phyloP scores from a whole-genome alignment of 768 basidiomycete species.

The Amanita polypyramis region DNA sequence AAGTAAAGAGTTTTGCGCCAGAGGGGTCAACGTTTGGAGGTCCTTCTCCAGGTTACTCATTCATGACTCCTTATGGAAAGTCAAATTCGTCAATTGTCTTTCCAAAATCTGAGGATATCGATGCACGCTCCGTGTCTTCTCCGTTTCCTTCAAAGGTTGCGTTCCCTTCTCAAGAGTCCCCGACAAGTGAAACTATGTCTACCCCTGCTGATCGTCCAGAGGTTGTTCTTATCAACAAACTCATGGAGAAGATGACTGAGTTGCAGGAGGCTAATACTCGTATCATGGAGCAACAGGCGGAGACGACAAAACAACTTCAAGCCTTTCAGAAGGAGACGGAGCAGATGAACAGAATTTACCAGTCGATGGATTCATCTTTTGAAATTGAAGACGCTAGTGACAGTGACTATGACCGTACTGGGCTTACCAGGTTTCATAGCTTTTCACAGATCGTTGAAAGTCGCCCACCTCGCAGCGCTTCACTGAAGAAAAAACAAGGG shows the following conservation, averaged over 20 bases:
- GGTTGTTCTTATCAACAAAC: slow-evolving; percentile 55
- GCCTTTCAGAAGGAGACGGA: slow-evolving; percentile 65
- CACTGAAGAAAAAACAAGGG: neutral
- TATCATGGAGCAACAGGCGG: slow-evolving; percentile 54
- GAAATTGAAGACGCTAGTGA: slow-evolving; percentile 38
- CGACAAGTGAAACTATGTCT: neutral
- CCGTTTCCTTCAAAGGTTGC: slow-evolving; percentile 8
- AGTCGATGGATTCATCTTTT: slow-evolving; percentile 48
- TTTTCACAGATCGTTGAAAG: slow-evolving; percentile 5
- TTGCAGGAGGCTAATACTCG: slow-evolving; percentile 63
- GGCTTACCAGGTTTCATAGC: slow-evolving; percentile 8
- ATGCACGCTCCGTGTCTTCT: neutral
- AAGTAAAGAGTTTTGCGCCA: slow-evolving; percentile 54
- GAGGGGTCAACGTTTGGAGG: slow-evolving; percentile 32
- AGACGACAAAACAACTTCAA: slow-evolving; percentile 51
- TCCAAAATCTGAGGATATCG: neutral
- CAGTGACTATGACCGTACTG: slow-evolving; percentile 4
- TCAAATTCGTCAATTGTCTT: slow-evolving; percentile 10
- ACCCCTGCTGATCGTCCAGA: slow-evolving; percentile 32
- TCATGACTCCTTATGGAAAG: slow-evolving; percentile 18
- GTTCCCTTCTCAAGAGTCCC: slow-evolving; percentile 4
- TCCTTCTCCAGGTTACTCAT: slow-evolving; percentile 18
- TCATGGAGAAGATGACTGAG: slow-evolving; percentile 66
- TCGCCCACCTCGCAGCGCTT: neutral
- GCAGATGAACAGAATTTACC: slow-evolving; percentile 59